Base-by-base conservation (phyloP, 1,284 basidiomycete species). In the Trichosporon faecale region DNA sequence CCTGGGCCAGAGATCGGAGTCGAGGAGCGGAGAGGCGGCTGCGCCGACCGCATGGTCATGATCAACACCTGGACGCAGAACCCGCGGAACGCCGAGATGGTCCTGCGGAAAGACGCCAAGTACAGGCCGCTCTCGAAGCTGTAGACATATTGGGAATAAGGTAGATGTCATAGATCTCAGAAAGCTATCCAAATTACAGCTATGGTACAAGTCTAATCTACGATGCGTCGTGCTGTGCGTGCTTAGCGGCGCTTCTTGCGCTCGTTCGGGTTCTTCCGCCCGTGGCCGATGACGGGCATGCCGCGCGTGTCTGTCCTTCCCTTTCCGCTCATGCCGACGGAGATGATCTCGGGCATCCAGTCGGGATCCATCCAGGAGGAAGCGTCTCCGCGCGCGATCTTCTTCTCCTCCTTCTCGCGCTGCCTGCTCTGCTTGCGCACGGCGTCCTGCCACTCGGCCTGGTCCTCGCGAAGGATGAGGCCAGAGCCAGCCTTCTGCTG, bases 301-400 rank as follows among this genome's bases (percentile, higher is more conserved):
- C 89, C 89, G 33, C 80, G 77, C 40, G 79, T 73, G 25, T 87
- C 86, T 72, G 88, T 88, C 84, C 91, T 85, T 16, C 91, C 90
- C 81, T 91, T 92, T 9, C 91, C 90, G 21, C 90, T 90, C 69
- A 89, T 85, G 1, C 91, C 89, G 2, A 89, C 89, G 66, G 87
- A 88, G 66, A 95, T 84, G 78, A 96, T 93, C 78, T 91, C 92
- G 14, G 94, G 94, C 70, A 94, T 85, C 94, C 93, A 95, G 85
- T 97, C 92, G n/a, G 94, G 92, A 86, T 96, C 94, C 87, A 93
- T 91, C 94, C 94, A 96, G 77, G 88, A 90, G 3, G 29, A 33
- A 11, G 79, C 79, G 66, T 85, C 85, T 46, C 86, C 85, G 68
- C 90, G 83, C 46, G 91, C 87, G 3, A 88, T 88, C 75, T 88